Base-by-base conservation (phyloP, 371 early-diverging fungal genomes). In the Syncephalastrum racemosum region DNA sequence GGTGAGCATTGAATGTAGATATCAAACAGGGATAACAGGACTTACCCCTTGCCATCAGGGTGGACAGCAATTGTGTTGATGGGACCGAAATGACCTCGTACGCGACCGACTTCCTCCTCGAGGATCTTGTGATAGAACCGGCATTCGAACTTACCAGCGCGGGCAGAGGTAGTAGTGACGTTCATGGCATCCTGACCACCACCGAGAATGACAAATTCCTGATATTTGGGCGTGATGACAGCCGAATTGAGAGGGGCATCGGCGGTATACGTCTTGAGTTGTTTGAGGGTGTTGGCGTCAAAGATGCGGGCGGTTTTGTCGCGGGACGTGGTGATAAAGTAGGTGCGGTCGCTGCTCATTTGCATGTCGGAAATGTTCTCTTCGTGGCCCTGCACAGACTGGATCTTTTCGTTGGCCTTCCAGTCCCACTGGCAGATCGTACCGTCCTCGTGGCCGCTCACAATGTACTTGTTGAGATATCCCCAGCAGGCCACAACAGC, bases 61-160 rank as follows among this genome's bases (percentile, higher is more conserved):
- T 94, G 93, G 60, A 98, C 93, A 25, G 98, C 97, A 60, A 99
- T 84, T 15, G 99, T 96, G 83, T 99, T 99, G 80, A 99, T 98
- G 54, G 99, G 99, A 66, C 99, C 99, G 79, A 99, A 99, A 71
- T 99, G 99, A 43, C 99, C 98, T 79, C 90, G 95, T 50, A 96
- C 94, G 61, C 96, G 90, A 41, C 99, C 99, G 44, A 99, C 89
- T 75, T 99, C 98, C 67, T 97, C 94, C 60, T 94, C 93, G 59
- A 95, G 89, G 46, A 97, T 89, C 70, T 93, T 89, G 85, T 99
- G 99, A 86, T 88, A 99, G 87, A 99, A 97, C 59, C 98, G 86
- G 63, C 93, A 90, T 76, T 99, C 99, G 81, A 99, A 99, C 80
- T 97, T 95, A 73, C 98, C 98, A 70, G 92, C 90, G 68, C 93